Evolutionary conservation across 2,329 filamentous ascomycete species (phyloP).

Genomic region (Trichophyton equinum): DNA sequence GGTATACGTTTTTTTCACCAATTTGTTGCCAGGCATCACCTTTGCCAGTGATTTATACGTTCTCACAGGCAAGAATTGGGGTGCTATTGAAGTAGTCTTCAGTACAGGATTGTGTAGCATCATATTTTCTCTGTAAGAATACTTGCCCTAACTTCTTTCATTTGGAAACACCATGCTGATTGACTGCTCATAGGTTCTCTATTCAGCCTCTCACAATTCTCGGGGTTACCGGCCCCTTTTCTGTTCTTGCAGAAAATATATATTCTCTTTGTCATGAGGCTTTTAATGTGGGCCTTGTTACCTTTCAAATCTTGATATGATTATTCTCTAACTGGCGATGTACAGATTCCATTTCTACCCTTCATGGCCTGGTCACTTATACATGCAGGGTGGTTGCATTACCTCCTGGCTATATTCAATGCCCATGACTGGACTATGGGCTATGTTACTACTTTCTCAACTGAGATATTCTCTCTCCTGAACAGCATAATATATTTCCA

Average conservation of each 20-base stretch:
- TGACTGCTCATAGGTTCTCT: conserved; percentile 23
- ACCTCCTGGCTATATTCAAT: conserved; percentile 52
- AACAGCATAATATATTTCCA: conserved; percentile 59
- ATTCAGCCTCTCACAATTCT: conserved; percentile 54
- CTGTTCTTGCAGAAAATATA: conserved; percentile 41
- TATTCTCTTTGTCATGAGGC: conserved; percentile 45
- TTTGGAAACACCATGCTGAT: neutral
- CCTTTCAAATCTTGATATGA: neutral
- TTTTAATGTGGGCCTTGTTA: conserved; percentile 37
- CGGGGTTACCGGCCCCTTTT: conserved; percentile 54
- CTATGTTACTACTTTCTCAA: conserved; percentile 55
- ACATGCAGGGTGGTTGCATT: conserved; percentile 54
- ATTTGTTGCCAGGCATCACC: conserved; percentile 53
- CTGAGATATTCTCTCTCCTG: conserved; percentile 53
- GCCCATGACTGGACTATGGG: conserved; percentile 59
- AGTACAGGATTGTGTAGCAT: conserved; percentile 53
- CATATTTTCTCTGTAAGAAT: conserved; percentile 45
- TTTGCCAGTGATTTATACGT: conserved; percentile 54
- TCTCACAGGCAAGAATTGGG: conserved; percentile 50
- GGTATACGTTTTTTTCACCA: conserved; percentile 56
- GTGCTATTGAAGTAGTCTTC: conserved; percentile 54
- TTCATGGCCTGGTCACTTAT: conserved; percentile 58
- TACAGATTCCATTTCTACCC: conserved; percentile 47
- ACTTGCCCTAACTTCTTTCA: neutral
- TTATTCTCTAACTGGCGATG: neutral